These are phyloP conservation scores for Pseudomonodictys pantanalensis DNA, from an alignment of 495 filamentous ascomycete species.

Conservation along the genomic window DNA sequence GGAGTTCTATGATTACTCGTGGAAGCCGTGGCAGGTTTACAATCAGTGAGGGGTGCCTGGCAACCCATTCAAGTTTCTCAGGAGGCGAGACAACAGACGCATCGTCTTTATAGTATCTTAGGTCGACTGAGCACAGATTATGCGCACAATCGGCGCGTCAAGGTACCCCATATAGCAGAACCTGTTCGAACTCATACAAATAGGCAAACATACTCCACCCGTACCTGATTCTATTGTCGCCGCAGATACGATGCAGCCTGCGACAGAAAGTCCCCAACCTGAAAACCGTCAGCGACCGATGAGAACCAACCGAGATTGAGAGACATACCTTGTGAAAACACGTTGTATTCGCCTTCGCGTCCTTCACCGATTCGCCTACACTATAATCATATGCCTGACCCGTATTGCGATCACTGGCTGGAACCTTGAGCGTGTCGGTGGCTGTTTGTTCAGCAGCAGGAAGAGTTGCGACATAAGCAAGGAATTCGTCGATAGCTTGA, in stretches of 20 bases:
- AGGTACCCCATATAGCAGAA: too few relatives aligned
- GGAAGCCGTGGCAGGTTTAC: conserved; percentile 13
- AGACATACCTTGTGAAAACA: conserved; percentile 24
- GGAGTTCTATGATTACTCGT: conserved; percentile 8
- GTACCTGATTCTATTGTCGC: too few relatives aligned
- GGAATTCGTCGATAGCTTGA: conserved; percentile 22
- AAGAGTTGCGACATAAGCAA: conserved; percentile 18
- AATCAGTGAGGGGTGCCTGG: too few relatives aligned
- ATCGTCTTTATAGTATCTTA: too few relatives aligned
- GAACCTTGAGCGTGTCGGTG: conserved; percentile 15
- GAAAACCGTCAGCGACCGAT: background rate
- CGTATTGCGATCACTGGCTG: conserved; percentile 21
- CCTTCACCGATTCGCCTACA: conserved; percentile 23
- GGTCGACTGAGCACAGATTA: too few relatives aligned
- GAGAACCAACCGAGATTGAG: background rate
- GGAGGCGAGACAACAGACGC: too few relatives aligned
- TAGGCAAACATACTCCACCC: too few relatives aligned
- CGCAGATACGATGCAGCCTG: conserved; percentile 6
- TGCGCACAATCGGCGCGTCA: too few relatives aligned
- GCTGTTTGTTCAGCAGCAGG: conserved; percentile 16
- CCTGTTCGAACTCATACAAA: too few relatives aligned
- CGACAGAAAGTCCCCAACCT: conserved; percentile 14
- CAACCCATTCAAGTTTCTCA: too few relatives aligned
- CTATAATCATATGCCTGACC: conserved; percentile 21
- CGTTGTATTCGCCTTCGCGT: conserved; percentile 19